phyloP scores from a whole-genome alignment of 441 rosid genomes.

The Mallotus repandus region DNA sequence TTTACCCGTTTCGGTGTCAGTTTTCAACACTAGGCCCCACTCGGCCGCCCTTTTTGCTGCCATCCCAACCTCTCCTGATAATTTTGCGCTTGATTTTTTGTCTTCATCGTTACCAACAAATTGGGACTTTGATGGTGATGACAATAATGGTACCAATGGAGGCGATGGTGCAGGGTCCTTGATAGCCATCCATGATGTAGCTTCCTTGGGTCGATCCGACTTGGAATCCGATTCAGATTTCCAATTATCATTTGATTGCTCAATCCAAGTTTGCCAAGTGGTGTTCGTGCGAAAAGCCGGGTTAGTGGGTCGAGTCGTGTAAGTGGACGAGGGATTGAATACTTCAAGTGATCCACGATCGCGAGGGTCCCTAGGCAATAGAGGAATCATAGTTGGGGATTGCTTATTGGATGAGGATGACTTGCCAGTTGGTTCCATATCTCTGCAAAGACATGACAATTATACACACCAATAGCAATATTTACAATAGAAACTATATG shows the following conservation, averaged over 20 bases:
- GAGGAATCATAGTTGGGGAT: constrained; percentile 36
- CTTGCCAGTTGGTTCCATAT: constrained; percentile 52
- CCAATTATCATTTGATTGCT: constrained; percentile 6
- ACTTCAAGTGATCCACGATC: constrained; percentile 78
- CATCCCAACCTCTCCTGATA: constrained; percentile 42
- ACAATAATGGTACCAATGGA: constrained; percentile 17
- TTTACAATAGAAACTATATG: no score
- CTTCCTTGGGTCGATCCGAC: constrained; percentile 47
- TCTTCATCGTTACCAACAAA: background rate
- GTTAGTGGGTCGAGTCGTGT: constrained; percentile 49
- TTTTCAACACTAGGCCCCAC: constrained; percentile 87
- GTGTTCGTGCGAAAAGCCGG: constrained; percentile 46
- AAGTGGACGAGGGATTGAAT: constrained; percentile 63
- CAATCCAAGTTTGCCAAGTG: constrained; percentile 29
- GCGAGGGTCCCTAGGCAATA: constrained; percentile 57
- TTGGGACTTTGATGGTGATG: constrained; percentile 22
- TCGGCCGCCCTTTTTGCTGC: constrained; percentile 94
- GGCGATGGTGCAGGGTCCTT: constrained; percentile 41
- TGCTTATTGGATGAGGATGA: constrained; percentile 44
- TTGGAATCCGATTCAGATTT: constrained; percentile 27
- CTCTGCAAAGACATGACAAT: constrained; percentile 16
- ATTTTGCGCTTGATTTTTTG: constrained; percentile 15
- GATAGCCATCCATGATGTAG: constrained; percentile 93
- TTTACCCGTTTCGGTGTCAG: constrained; percentile 83
- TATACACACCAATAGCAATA: no score